Conservation (phyloP, 306 rosid species). For the Quercus engelmannii region DNA sequence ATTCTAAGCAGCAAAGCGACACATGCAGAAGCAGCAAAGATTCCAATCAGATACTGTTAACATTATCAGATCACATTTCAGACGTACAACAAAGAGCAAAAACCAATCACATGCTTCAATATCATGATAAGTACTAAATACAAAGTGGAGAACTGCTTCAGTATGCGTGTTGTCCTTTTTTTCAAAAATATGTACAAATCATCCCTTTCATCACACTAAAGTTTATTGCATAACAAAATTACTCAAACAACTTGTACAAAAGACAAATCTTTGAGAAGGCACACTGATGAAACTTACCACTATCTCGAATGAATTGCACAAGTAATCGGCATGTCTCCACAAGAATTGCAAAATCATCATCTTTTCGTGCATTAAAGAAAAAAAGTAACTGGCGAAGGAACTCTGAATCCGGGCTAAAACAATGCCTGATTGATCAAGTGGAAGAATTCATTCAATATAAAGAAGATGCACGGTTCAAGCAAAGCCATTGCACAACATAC, state of each 20-base stretch:
- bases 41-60: constrained; percentile 8
- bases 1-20: not conserved
- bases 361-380: constrained; percentile 65
- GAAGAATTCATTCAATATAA: not conserved
- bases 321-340: constrained; percentile 78
- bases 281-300: constrained; percentile 49
- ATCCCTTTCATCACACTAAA: not conserved
- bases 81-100: constrained; percentile 2
- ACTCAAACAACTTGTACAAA: not conserved
- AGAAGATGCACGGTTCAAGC: constrained; percentile 10
- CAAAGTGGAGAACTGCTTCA: not conserved
- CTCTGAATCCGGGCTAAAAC: constrained; percentile 83
- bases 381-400: constrained; percentile 81
- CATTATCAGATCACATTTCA: constrained; percentile 8
- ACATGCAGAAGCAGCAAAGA: constrained; percentile 14
- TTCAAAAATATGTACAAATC: not conserved
- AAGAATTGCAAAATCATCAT: constrained; percentile 61
- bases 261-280: not conserved
- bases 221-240: not conserved
- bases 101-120: not conserved
- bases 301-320: constrained; percentile 52
- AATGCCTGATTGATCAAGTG: constrained; percentile 48
- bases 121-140: not conserved
- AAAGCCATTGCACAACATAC: constrained; percentile 3
- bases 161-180: not conserved